These are phyloP conservation scores for Bipolaris zeicola DNA, from an alignment of 2,329 filamentous ascomycete species.

Conservation along the genomic window DNA sequence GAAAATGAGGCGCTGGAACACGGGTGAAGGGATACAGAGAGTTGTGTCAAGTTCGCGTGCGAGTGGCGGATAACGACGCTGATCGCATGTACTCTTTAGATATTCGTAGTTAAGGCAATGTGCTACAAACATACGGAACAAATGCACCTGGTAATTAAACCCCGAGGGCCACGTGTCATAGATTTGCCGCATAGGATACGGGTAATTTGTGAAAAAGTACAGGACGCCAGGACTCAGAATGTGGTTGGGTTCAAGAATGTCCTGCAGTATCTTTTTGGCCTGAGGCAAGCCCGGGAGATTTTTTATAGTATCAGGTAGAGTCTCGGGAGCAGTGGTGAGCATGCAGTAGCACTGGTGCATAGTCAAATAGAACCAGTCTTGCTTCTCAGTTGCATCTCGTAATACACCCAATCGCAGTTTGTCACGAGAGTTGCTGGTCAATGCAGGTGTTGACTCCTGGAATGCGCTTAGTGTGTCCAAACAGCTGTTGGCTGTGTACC, in stretches of 20 bases:
- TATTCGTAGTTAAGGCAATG: constrained; percentile 39
- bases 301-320: constrained; percentile 48
- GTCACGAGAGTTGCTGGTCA: constrained; percentile 9
- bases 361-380: constrained; percentile 39
- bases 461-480: constrained; percentile 13
- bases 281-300: constrained; percentile 36
- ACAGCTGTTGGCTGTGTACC: constrained; percentile 24
- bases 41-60: constrained; percentile 60
- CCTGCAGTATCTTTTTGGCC: constrained; percentile 47
- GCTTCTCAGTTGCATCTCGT: constrained; percentile 43
- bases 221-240: constrained; percentile 49
- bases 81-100: constrained; percentile 24
- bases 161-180: constrained; percentile 30
- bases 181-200: constrained; percentile 40
- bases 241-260: constrained; percentile 56
- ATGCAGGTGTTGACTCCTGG: neutral
- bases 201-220: constrained; percentile 57
- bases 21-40: constrained; percentile 57
- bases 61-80: constrained; percentile 58
- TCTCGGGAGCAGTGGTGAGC: constrained; percentile 35
- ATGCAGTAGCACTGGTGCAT: constrained; percentile 42
- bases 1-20: constrained; percentile 62
- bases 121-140: constrained; percentile 48
- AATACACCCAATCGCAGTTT: constrained; percentile 28
- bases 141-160: constrained; percentile 42